Evolutionary conservation across 2,329 filamentous ascomycete species (phyloP), one percentile per base, ranked within the genome.

Genomic region (Tolypocladium inflatum): DNA sequence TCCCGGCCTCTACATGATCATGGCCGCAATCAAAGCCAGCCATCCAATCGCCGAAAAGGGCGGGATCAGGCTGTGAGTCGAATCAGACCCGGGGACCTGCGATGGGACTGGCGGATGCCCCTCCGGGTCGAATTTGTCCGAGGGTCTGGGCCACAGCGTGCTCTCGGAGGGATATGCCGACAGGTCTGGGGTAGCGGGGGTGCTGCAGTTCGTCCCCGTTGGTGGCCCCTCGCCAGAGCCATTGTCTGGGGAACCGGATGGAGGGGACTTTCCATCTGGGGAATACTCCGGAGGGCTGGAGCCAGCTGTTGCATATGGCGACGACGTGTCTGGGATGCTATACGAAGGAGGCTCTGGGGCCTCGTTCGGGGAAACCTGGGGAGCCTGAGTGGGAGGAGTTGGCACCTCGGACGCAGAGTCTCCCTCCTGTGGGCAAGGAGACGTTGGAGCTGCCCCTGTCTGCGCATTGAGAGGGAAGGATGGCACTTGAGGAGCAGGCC

Each of bases 31-130:
- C 7, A 72, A 33, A 19, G 68, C 58, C 1, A 73, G 54, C n/a
- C 63, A 63, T 10, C 61, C 61, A 43, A 72, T 60, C 2, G 56
- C 61, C 8, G 58, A 53, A 11, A 71, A 53, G 4, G 64, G 58
- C 7, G 65, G 60, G 19, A 66, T 50, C 3, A 61, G 60, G 23
- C 63, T 62, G 19, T 59, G 63, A 1, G 56, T 63, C 2, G 68
- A 69, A 51, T 64, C 64, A 3, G 71, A 71, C 5, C 64, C 60
- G 7, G 60, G 61, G 2, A 73, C 65, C 30, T 61, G 64, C 8
- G 63, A 69, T 23, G 70, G 69, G 11, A 63, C 57, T 19, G 63
- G 62, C 9, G 65, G 63, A 11, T 61, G 58, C 9, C 63, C 63
- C 11, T 63, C 60, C 2, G 64, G 59, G 6, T 55, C 58, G 42